These are phyloP conservation scores for Albifimbria verrucaria DNA, from an alignment of 2,329 filamentous ascomycete genomes.

Conservation along the genomic window DNA sequence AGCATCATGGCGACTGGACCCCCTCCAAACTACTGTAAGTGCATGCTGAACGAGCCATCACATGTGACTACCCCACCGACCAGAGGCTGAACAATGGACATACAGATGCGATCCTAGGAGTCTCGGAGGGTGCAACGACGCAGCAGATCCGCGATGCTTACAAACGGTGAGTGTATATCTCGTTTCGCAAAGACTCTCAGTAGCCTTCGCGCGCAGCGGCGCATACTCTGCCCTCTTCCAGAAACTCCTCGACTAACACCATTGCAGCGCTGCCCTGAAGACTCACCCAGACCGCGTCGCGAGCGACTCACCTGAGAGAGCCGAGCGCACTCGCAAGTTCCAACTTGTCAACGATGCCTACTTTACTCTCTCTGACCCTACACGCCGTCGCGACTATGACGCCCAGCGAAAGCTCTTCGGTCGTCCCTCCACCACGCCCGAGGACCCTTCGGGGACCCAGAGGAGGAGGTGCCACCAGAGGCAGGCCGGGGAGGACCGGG, in stretches of 20 bases:
- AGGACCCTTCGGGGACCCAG: constrained; percentile 44
- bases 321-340: constrained; percentile 79
- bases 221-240: neutral
- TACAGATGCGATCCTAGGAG: constrained; percentile 69
- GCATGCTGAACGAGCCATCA: neutral
- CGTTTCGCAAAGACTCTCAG: neutral
- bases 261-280: constrained; percentile 75
- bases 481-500: constrained; percentile 29
- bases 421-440: constrained; percentile 19
- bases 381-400: constrained; percentile 81
- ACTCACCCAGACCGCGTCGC: constrained; percentile 91
- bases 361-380: constrained; percentile 80
- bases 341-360: constrained; percentile 92
- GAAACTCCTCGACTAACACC: constrained; percentile 10
- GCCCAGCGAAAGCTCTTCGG: constrained; percentile 46
- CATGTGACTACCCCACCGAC: constrained; percentile 10
- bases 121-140: constrained; percentile 69
- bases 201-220: neutral
- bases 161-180: constrained; percentile 64
- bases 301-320: constrained; percentile 76
- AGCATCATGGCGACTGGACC: constrained; percentile 33
- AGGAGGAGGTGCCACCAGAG: constrained; percentile 41
- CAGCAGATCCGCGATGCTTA: constrained; percentile 92
- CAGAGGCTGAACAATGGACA: constrained; percentile 6
- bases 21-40: constrained; percentile 59